Conservation (phyloP, 1,284 basidiomycete genomes). For the Naganishia cerealis region DNA sequence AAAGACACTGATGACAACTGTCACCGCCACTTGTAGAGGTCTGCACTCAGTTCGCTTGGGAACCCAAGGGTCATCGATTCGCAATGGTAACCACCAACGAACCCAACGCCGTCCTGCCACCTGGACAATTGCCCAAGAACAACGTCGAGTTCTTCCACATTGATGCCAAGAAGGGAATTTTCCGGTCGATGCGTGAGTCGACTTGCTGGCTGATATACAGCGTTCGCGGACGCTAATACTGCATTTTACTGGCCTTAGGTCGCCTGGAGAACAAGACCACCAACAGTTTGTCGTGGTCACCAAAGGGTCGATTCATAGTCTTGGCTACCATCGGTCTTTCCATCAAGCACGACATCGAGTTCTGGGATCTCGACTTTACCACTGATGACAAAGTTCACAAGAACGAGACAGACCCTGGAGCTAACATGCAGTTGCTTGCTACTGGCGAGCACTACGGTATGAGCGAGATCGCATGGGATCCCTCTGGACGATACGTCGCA, state of each 20-base stretch:
- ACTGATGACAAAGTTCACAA: constrained; percentile 67
- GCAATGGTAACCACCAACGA: constrained; percentile 93
- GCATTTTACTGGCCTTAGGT: constrained; percentile 56
- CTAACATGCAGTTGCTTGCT: constrained; percentile 77
- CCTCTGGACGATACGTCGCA: constrained; percentile 87
- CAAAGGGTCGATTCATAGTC: constrained; percentile 91
- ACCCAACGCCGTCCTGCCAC: constrained; percentile 85
- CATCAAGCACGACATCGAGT: constrained; percentile 95
- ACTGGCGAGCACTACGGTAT: constrained; percentile 96
- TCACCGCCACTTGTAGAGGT: constrained; percentile 64
- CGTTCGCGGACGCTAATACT: constrained; percentile 52
- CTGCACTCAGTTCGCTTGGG: constrained; percentile 97
- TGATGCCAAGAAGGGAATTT: constrained; percentile 95
- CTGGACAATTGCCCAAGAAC: constrained; percentile 91
- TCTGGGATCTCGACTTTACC: constrained; percentile 96
- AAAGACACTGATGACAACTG: not conserved
- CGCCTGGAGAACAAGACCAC: constrained; percentile 81
- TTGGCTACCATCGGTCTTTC: constrained; percentile 93
- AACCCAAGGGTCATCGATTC: constrained; percentile 93
- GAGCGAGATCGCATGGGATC: constrained; percentile 98
- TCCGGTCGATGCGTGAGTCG: constrained; percentile 73
- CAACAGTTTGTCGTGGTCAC: constrained; percentile 97
- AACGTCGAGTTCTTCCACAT: constrained; percentile 96
- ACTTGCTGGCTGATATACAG: constrained; percentile 24
- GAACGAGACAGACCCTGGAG: constrained; percentile 71